Evolutionary conservation across 2,329 filamentous ascomycete species (phyloP).

Genomic region (Pestalotiopsis sp.): DNA sequence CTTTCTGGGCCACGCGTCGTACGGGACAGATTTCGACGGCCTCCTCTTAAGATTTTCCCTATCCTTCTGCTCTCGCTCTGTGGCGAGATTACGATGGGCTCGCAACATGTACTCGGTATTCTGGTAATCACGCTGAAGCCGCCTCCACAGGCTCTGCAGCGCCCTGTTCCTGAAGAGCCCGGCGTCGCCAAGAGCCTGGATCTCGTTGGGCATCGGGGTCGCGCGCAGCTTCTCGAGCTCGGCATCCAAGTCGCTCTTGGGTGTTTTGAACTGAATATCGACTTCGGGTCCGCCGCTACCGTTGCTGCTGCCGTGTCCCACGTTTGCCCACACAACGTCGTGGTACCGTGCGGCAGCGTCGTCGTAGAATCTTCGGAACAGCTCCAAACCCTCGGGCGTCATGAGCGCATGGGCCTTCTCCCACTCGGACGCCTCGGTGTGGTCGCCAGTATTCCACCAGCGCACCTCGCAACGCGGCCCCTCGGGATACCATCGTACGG

Average conservation of each 20-base stretch:
- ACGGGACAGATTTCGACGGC: not conserved
- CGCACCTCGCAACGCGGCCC: not conserved
- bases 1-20: not conserved
- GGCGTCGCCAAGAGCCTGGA: not conserved
- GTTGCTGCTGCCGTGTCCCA: not conserved
- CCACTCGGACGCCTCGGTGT: not conserved
- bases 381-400: conserved; percentile 3
- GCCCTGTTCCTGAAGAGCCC: not conserved
- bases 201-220: not conserved
- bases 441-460: not conserved
- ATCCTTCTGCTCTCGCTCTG: conserved; percentile 1
- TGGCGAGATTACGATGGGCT: not conserved
- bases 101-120: not conserved
- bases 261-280: not conserved
- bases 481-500: not conserved
- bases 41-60: not conserved
- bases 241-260: not conserved
- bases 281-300: not conserved
- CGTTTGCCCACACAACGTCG: not conserved
- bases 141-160: conserved; percentile 1
- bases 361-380: conserved; percentile 1
- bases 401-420: not conserved
- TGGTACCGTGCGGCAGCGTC: not conserved
- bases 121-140: not conserved
- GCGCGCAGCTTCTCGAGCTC: not conserved